A percentile compares a stretch with the other conserved stretches of the same genome.
phyloP scores from a whole-genome alignment of 139 green algal species.

The Nannochloris sp. region DNA sequence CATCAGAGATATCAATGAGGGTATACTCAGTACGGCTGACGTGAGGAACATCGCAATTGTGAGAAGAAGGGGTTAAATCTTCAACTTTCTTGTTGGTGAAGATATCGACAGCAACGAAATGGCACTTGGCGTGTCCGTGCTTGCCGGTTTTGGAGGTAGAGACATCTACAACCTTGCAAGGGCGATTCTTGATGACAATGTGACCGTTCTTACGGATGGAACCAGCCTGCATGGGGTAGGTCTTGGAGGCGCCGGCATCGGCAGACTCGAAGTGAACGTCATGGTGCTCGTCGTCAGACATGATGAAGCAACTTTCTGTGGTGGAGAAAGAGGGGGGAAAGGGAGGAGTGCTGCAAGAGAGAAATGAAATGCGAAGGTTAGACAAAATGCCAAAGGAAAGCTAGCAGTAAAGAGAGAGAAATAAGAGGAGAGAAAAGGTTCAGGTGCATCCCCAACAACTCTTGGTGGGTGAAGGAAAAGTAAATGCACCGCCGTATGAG shows the following conservation, averaged over 20 bases:
- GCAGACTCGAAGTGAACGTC: constrained; percentile 65
- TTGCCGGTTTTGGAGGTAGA: constrained; percentile 99
- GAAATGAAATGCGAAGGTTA: neutral
- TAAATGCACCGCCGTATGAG: too few relatives aligned
- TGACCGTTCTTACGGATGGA: constrained; percentile 94
- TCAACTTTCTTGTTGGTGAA: constrained; percentile 99
- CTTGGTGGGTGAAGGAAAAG: too few relatives aligned
- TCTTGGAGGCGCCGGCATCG: constrained; percentile 56
- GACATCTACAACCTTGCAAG: constrained; percentile 98
- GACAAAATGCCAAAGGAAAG: too few relatives aligned
- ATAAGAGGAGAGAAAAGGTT: too few relatives aligned
- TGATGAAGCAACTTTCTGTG: neutral
- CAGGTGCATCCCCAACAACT: too few relatives aligned
- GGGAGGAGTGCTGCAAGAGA: neutral
- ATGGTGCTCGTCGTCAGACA: constrained; percentile 46
- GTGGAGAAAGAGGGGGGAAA: neutral
- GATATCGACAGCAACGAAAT: constrained; percentile 95
- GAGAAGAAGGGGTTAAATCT: constrained; percentile 93
- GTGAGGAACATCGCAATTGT: constrained; percentile 87
- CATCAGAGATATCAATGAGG: constrained; percentile 92
- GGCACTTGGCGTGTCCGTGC: constrained; percentile 99
- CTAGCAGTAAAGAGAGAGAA: too few relatives aligned
- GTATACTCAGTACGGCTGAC: constrained; percentile 89
- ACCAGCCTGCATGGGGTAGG: constrained; percentile 87
- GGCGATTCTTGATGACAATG: constrained; percentile 90